Base-by-base conservation (phyloP, 768 basidiomycete species). In the Dacryopinax primogenitus region DNA sequence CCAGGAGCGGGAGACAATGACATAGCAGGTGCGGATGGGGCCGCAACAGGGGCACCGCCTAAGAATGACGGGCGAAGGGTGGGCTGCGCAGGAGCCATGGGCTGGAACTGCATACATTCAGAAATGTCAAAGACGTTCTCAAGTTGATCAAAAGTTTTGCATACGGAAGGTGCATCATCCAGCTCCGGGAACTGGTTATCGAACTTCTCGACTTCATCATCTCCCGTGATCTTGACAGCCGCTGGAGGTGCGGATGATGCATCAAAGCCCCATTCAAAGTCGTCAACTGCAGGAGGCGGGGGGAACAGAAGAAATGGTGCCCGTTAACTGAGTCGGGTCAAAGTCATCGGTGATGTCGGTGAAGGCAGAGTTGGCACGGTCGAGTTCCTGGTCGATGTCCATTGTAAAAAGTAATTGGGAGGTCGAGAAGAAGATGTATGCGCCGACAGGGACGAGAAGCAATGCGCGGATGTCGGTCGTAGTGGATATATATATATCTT, bases 111-210 rank as follows among this genome's bases (percentile, higher is more conserved):
- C 45, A 26, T 26, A 21, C 32, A 58, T 58, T 13, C 51, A 21
- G 26, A 26, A 3, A 9, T 58, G 26, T 58, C 21, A 39, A 45
- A 37, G 44, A 18, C 65, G 64, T 65, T 28, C 63, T 62, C 36
- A 66, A 37, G 30, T 65, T 62, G 26, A 63, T 1, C 26, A 62
- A 45, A 71, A 15, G 76, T 76, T 65, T 82, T 76, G 63, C 58
- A 21, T 16, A 13, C 35, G 39, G 66, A 63, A 35, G 68, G 44
- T 63, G 70, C 71, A 64, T 66, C 63, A 63, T 86, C 85, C 67
- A 94, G 81, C 63, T 88, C 91, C 0, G 91, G 91, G 73, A 92
- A 94, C 66, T 90, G 84, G 73, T 77, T 86, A 76, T 92, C 86
- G 68, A 94, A 94, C 74, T 86, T 84, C 66, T 90, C 87, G 66